These are phyloP conservation scores for Cryptosporidium bovis DNA, from an alignment of 169 alveolate species.

Conservation along the genomic window DNA sequence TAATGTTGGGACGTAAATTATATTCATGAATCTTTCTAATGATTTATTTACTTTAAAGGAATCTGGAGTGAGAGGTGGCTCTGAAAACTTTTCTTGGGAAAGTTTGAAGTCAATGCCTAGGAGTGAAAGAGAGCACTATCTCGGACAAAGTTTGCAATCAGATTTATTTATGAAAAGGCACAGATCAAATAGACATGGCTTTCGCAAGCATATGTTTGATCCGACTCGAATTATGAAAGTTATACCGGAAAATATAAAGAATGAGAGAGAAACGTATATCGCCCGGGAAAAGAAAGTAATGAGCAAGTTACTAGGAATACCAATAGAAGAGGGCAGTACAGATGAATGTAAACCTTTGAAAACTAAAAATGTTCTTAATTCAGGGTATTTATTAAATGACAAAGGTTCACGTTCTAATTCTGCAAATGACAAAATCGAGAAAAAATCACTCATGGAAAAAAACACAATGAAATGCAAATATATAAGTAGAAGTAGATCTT, in stretches of 20 bases:
- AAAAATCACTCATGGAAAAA: background rate
- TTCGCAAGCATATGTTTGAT: background rate
- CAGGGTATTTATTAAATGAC: background rate
- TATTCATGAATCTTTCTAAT: slow-evolving; percentile 38
- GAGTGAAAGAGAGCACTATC: slow-evolving; percentile 62
- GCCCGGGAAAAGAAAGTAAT: slow-evolving; percentile 6
- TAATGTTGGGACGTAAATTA: background rate
- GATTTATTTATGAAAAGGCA: background rate
- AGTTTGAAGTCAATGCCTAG: slow-evolving; percentile 58
- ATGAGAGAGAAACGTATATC: slow-evolving; percentile 17
- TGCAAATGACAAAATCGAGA: background rate
- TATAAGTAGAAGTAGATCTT: slow-evolving; percentile 12
- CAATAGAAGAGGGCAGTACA: background rate
- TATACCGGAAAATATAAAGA: background rate
- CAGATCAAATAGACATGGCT: slow-evolving; percentile 11
- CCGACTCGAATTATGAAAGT: background rate
- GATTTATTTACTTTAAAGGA: background rate
- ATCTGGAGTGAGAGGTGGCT: slow-evolving; percentile 54
- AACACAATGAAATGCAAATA: background rate
- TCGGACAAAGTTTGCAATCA: slow-evolving; percentile 41
- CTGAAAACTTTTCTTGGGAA: slow-evolving; percentile 32
- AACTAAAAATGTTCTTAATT: background rate
- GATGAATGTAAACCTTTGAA: background rate
- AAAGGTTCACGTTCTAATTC: background rate
- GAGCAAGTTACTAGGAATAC: slow-evolving; percentile 23